Evolutionary conservation across 2,329 filamentous ascomycete species (phyloP).

Genomic region (Pseudogymnoascus sp.): DNA sequence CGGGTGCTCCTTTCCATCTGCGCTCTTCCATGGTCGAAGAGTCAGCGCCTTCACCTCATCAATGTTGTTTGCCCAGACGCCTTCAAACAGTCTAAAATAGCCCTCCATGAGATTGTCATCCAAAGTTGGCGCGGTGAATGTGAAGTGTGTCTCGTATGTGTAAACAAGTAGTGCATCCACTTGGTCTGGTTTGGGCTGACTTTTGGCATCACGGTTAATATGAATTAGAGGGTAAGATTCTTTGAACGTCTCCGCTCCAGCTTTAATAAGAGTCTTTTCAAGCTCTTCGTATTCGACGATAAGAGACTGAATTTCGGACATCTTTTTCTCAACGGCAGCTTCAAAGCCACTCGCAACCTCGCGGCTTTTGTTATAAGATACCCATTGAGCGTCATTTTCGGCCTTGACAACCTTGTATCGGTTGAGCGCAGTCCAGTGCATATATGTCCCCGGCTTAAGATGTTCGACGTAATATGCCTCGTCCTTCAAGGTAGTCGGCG

Average conservation of each 20-base stretch:
- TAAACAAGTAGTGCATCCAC: constrained; percentile 2
- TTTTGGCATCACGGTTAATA: neutral
- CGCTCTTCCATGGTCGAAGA: constrained; percentile 45
- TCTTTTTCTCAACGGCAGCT: constrained; percentile 41
- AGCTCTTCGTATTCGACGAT: constrained; percentile 46
- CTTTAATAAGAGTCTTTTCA: constrained; percentile 44
- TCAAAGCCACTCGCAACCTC: constrained; percentile 25
- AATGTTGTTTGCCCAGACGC: constrained; percentile 62
- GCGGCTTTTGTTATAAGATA: constrained; percentile 26
- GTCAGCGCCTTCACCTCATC: constrained; percentile 57
- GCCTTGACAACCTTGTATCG: constrained; percentile 9
- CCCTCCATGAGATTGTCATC: constrained; percentile 46
- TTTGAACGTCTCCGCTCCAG: constrained; percentile 57
- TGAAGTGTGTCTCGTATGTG: constrained; percentile 17
- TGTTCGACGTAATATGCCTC: constrained; percentile 41
- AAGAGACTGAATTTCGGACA: constrained; percentile 41
- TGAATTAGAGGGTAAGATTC: constrained; percentile 51
- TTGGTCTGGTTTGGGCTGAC: neutral
- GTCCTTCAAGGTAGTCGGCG: constrained; percentile 30
- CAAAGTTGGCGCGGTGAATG: constrained; percentile 29
- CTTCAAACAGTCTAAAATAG: constrained; percentile 63
- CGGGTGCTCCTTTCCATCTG: constrained; percentile 40
- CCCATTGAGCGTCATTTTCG: constrained; percentile 30
- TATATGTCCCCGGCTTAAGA: constrained; percentile 48
- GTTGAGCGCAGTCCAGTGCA: constrained; percentile 42